phyloP scores from a whole-genome alignment of 108 stramenopile genomes.

The Nitzschia palea region DNA sequence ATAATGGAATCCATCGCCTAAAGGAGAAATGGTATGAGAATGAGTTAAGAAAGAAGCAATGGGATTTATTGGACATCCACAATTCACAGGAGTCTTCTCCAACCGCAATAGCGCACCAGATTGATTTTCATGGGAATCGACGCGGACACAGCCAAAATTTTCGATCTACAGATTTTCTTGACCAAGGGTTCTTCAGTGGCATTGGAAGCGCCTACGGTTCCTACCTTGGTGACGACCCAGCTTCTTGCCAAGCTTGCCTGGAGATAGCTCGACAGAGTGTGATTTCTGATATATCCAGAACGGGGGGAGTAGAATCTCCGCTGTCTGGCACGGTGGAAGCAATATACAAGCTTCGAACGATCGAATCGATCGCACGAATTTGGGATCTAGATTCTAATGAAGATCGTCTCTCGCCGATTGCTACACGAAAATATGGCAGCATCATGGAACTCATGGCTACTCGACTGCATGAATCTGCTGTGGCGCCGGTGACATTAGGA shows the following conservation, averaged over 20 bases:
- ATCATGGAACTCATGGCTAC: neutral
- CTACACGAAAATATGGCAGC: neutral
- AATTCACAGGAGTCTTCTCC: neutral
- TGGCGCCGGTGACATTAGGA: neutral
- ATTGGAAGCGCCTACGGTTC: slow-evolving; percentile 17
- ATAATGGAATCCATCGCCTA: neutral
- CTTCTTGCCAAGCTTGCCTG: slow-evolving; percentile 1
- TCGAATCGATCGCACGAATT: slow-evolving; percentile 1
- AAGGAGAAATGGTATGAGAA: slow-evolving; percentile 74
- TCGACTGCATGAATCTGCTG: neutral
- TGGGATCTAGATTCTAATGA: too few species aligned
- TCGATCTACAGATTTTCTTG: neutral
- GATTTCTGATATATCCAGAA: slow-evolving; percentile 12
- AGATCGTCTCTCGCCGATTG: too few species aligned
- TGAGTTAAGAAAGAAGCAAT: slow-evolving; percentile 25
- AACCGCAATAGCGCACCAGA: neutral
- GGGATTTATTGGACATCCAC: slow-evolving; percentile 4
- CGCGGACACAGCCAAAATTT: too few species aligned
- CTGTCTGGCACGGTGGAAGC: neutral
- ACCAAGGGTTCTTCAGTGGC: slow-evolving; percentile 27
- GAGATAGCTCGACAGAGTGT: slow-evolving; percentile 7
- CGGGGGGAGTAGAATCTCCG: slow-evolving; percentile 11
- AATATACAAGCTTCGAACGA: slow-evolving; percentile 28
- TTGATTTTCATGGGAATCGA: too few species aligned
- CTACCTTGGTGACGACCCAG: slow-evolving; percentile 13